These are phyloP conservation scores for Solanum virginianum DNA, from an alignment of 257 asterid species.

Conservation along the genomic window DNA sequence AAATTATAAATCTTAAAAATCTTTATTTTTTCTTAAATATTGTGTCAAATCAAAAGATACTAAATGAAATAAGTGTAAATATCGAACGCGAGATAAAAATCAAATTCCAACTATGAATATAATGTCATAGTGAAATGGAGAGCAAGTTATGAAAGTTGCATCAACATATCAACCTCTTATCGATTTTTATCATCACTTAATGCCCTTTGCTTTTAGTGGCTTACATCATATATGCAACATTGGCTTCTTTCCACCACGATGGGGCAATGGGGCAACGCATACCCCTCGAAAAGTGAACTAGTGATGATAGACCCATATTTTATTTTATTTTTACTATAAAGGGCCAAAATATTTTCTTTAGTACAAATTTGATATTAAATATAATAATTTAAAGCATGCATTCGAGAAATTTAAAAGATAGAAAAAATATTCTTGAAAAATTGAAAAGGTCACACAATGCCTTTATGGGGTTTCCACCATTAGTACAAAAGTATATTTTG, in stretches of 20 bases:
- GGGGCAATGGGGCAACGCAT: not conserved
- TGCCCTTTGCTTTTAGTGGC: slow-evolving; percentile 18
- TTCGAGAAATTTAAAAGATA: not conserved
- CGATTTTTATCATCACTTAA: slow-evolving; percentile 3
- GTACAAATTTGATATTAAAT: not conserved
- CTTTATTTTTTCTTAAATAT: too few species aligned
- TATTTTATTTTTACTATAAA: not conserved
- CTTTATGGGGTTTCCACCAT: not conserved
- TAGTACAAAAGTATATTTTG: not conserved
- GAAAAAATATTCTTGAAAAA: not conserved
- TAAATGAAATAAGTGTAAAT: too few species aligned
- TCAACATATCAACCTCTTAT: slow-evolving; percentile 66
- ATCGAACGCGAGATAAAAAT: not conserved
- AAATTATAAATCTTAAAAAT: too few species aligned
- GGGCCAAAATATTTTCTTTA: not conserved
- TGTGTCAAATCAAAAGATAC: too few species aligned
- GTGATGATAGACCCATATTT: not conserved
- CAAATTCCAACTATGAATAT: not conserved
- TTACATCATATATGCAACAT: slow-evolving; percentile 37
- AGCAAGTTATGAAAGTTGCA: slow-evolving; percentile 48
- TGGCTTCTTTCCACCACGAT: not conserved
- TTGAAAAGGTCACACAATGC: not conserved
- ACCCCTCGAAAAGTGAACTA: not conserved
- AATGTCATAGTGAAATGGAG: slow-evolving; percentile 16
- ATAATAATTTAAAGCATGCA: not conserved